These are phyloP conservation scores for Trypanosoma congolense DNA, from an alignment of 208 protist genomes.

Conservation along the genomic window DNA sequence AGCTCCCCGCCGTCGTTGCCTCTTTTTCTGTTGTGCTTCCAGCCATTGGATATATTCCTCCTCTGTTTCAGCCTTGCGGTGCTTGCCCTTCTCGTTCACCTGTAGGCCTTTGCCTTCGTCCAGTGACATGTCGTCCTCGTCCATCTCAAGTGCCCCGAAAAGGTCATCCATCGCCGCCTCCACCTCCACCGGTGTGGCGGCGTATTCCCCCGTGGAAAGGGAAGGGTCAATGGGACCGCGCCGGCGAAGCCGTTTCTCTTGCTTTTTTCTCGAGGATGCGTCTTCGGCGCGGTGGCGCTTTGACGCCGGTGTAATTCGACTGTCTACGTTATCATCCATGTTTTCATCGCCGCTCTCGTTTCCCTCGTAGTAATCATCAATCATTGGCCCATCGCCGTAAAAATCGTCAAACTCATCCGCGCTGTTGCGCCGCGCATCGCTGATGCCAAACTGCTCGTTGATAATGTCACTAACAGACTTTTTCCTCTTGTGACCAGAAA, in stretches of 20 bases:
- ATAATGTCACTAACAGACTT: conserved; percentile 62
- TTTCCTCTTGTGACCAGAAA: conserved; percentile 25
- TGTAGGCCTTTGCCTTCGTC: conserved; percentile 12
- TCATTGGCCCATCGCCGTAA: conserved; percentile 11
- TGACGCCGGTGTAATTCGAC: conserved; percentile 4
- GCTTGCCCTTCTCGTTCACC: neutral
- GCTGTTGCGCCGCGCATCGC: neutral
- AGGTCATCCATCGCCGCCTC: conserved; percentile 66
- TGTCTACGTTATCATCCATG: conserved; percentile 5
- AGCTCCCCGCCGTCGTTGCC: conserved; percentile 2
- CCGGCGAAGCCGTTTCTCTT: conserved; percentile 41
- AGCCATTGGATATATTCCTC: conserved; percentile 71
- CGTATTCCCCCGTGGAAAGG: conserved; percentile 58
- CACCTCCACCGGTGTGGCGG: conserved; percentile 48
- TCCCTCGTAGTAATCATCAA: conserved; percentile 18
- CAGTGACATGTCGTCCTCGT: conserved; percentile 33
- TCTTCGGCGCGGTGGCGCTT: neutral
- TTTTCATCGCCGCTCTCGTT: conserved; percentile 15
- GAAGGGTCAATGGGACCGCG: conserved; percentile 67
- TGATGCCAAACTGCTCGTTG: conserved; percentile 52
- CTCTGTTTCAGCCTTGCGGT: conserved; percentile 33
- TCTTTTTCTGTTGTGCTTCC: conserved; percentile 36
- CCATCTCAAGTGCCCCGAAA: conserved; percentile 75
- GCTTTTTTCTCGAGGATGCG: neutral
- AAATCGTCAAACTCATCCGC: conserved; percentile 17